phyloP scores from a whole-genome alignment of 139 green algal genomes.

The Volvox africanus region DNA sequence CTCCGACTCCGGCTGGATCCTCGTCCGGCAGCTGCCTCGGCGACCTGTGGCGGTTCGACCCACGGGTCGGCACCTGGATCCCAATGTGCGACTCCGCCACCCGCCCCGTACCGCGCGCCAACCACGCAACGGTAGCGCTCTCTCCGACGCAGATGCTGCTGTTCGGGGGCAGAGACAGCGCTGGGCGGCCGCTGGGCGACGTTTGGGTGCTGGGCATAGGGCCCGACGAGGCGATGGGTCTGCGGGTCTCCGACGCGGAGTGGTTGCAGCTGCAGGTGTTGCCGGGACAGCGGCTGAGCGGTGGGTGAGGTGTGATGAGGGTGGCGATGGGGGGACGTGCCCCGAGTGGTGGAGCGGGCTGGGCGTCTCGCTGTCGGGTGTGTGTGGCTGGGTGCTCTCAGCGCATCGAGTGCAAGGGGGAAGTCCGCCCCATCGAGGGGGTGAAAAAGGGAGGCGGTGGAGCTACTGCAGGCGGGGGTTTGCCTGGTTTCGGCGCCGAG shows the following conservation, averaged over 20 bases:
- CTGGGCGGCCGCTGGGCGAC: slow-evolving; percentile 21
- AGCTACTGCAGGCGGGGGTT: too few relatives aligned
- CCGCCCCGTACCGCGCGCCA: background rate
- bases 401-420: too few relatives aligned
- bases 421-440: too few relatives aligned
- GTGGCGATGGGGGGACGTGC: background rate
- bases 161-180: slow-evolving; percentile 1
- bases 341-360: too few relatives aligned
- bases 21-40: slow-evolving; percentile 2
- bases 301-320: background rate
- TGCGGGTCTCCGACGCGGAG: background rate
- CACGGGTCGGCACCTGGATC: background rate
- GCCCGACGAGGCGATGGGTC: slow-evolving; percentile 8
- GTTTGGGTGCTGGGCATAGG: slow-evolving; percentile 48
- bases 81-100: background rate
- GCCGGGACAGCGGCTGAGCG: slow-evolving; percentile 18
- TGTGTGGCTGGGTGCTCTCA: too few relatives aligned
- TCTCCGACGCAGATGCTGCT: slow-evolving; percentile 24
- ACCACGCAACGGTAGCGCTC: slow-evolving; percentile 22
- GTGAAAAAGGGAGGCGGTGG: too few relatives aligned
- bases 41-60: slow-evolving; percentile 46
- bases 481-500: too few relatives aligned
- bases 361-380: too few relatives aligned
- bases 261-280: slow-evolving; percentile 40
- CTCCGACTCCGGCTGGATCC: too few relatives aligned